Evolutionary conservation across 345 rosid genomes (phyloP).

Genomic region (Salix purpurea): DNA sequence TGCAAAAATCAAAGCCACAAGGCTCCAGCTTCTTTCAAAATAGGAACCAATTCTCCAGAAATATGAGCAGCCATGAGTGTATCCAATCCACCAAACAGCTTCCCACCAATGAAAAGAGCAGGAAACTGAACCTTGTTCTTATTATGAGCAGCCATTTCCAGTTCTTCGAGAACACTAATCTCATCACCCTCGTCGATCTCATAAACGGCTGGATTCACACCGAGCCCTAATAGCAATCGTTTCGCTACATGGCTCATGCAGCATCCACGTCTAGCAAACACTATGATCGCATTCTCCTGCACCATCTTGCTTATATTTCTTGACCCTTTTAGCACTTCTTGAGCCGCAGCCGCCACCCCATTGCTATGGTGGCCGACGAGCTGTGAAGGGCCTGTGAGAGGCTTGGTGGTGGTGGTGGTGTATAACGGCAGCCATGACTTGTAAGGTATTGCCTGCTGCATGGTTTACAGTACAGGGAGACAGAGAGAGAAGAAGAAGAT

Average conservation of each 20-base stretch:
- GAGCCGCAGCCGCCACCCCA: not conserved
- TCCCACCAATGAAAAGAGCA: constrained; percentile 81
- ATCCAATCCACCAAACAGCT: constrained; percentile 83
- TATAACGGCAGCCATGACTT: constrained; percentile 17
- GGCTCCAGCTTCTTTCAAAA: constrained; percentile 85
- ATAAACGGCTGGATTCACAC: constrained; percentile 70
- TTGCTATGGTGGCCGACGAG: not conserved
- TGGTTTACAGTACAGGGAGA: constrained; percentile 4
- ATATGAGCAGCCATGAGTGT: constrained; percentile 93
- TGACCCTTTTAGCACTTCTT: constrained; percentile 5
- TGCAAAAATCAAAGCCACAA: constrained; percentile 65
- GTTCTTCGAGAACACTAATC: constrained; percentile 30
- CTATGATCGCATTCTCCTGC: constrained; percentile 73
- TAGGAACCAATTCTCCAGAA: constrained; percentile 72
- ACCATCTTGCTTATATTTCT: constrained; percentile 33
- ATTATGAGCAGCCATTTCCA: constrained; percentile 23
- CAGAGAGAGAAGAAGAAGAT: not conserved
- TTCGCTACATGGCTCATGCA: constrained; percentile 92
- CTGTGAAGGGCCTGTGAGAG: not conserved
- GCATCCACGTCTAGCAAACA: constrained; percentile 68
- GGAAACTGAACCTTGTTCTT: constrained; percentile 53
- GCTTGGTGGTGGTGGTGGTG: constrained; percentile 10
- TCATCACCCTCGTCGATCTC: constrained; percentile 71
- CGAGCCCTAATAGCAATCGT: constrained; percentile 64
- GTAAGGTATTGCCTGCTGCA: constrained; percentile 64